Evolutionary conservation across 345 rosid genomes (phyloP), one percentile per base, ranked within the genome.

Genomic region (Linum usitatissimum): DNA sequence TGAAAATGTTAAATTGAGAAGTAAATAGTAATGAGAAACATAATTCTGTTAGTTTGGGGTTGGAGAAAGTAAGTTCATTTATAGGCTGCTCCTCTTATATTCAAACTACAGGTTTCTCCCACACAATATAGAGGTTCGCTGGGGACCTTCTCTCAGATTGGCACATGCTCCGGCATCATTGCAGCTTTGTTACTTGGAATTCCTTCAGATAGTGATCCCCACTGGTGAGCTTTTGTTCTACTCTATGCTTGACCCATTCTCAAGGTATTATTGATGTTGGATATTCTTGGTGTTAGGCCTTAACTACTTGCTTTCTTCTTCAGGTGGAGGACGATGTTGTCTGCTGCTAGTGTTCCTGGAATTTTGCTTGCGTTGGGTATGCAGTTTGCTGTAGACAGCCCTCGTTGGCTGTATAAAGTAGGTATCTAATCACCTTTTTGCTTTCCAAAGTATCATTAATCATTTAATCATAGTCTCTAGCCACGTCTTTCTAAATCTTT

Each of bases 391-490:
- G 96, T 79, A 23, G 96, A 88, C 18, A 88, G 96, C 69, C 96
- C 96, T 12, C 85, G 90, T 63, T 88, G 92, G 96, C 80, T 88
- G 30, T 88, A 83, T 71, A 85, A 83, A 75, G 96, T 85, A 85
- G 66, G 79, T 28, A 13, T 45, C 20, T 38, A 62, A 69, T 36
- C 21, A 55, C 23, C 51, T 53, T 30, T 53, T 30, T 54, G 64
- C 13, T 54, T 55, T 28, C 59, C 59, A 28, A 23, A 53, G 15
- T 71, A 34, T 34, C 3, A 7, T 28, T 42, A 42, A 9, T 18
- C 30, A 39, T n/a, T 28, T 42, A 42, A 9, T 54, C 38, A 64
- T 68, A 55, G 40, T 61, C 67, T 55, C 53, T 55, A 64, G 8
- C 1, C 30, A 15, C 66, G 28, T 67, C 57, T 40, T 70, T 64